Evolutionary conservation across 495 filamentous ascomycete species (phyloP).

Genomic region (Penicillium paradoxum): DNA sequence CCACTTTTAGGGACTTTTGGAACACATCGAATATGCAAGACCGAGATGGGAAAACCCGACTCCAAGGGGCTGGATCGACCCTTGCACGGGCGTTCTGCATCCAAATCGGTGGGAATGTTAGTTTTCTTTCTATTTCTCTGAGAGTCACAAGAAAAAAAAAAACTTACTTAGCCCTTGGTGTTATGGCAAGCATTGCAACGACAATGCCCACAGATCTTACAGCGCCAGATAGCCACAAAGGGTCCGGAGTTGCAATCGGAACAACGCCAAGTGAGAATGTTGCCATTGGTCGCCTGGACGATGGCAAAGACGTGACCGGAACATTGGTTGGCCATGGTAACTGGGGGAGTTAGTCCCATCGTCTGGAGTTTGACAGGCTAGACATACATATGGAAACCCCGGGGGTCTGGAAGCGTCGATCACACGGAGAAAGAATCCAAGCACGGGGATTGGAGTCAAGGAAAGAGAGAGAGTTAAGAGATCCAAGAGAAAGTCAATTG

Average conservation of each 20-base stretch:
- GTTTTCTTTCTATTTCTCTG: no score
- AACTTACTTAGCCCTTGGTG: constrained; percentile 30
- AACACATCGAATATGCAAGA: constrained; percentile 15
- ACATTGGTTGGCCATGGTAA: constrained; percentile 44
- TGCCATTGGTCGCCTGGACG: constrained; percentile 44
- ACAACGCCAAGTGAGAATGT: constrained; percentile 47
- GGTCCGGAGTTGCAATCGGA: constrained; percentile 49
- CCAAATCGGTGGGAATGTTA: no score
- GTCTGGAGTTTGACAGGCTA: no score
- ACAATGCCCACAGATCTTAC: constrained; percentile 45
- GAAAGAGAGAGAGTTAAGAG: background rate
- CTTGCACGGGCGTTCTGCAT: constrained; percentile 1
- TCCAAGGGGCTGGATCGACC: constrained; percentile 2
- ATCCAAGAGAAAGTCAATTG: constrained; percentile 2
- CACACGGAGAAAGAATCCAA: constrained; percentile 16
- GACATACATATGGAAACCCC: constrained; percentile 22
- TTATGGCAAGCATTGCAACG: constrained; percentile 45
- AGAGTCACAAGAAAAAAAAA: no score
- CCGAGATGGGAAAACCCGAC: background rate
- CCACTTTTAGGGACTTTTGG: constrained; percentile 12
- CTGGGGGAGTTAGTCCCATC: background rate
- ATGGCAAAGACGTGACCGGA: constrained; percentile 44
- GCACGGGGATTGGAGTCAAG: background rate
- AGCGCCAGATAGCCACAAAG: constrained; percentile 46
- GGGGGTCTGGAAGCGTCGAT: constrained; percentile 26